A percentile compares a stretch with the other conserved stretches of the same genome.
Evolutionary conservation across 257 asterid genomes (phyloP).

Genomic region (Petunia axillaris): DNA sequence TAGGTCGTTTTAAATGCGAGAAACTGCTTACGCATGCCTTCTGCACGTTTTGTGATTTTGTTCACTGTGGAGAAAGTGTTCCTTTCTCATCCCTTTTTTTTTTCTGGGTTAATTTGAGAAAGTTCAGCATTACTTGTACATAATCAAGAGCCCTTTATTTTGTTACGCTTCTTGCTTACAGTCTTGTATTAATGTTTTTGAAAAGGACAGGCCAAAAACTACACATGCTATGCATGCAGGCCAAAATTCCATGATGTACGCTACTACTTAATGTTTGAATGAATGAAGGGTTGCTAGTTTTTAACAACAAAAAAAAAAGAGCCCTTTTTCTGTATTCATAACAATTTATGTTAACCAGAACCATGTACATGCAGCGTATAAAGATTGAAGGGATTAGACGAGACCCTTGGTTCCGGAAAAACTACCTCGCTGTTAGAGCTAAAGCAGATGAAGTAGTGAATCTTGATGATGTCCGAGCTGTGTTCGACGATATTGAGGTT

Average conservation of each 20-base stretch:
- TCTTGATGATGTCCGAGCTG: constrained; percentile 88
- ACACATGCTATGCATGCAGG: too few relatives aligned
- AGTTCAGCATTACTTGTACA: neutral
- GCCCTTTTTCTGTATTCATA: neutral
- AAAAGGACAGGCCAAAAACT: too few relatives aligned
- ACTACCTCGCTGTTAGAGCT: constrained; percentile 64
- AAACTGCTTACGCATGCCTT: neutral
- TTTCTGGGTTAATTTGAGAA: neutral
- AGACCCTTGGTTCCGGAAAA: constrained; percentile 80
- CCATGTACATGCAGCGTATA: constrained; percentile 65
- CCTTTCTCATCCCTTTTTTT: neutral
- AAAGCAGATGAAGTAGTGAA: constrained; percentile 76
- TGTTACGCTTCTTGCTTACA: too few relatives aligned
- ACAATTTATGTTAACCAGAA: neutral
- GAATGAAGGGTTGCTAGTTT: too few relatives aligned
- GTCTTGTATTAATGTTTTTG: too few relatives aligned
- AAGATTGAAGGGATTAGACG: constrained; percentile 70
- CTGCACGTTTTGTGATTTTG: neutral
- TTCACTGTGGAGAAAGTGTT: neutral
- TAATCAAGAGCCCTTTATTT: neutral
- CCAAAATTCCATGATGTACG: too few relatives aligned
- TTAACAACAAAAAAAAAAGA: too few relatives aligned
- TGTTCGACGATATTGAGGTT: constrained; percentile 88
- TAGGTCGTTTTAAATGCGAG: neutral
- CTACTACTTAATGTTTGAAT: too few relatives aligned